Base-by-base conservation (phyloP, 148 eudicot species). In the Rhododendron henanense region DNA sequence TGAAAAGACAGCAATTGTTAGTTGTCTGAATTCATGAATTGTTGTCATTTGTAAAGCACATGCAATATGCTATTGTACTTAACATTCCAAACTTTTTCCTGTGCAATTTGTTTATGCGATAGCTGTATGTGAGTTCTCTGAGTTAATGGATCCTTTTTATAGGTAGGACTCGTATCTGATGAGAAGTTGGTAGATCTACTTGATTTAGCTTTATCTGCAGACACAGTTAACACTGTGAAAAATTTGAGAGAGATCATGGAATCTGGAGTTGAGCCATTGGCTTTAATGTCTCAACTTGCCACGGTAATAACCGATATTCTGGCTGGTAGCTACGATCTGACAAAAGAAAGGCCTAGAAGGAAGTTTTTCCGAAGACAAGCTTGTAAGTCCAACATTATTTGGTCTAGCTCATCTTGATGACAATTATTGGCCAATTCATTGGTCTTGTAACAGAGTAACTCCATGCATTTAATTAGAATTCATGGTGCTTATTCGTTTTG, bases 221-320 rank as follows among this genome's bases (percentile, higher is more conserved):
- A 97, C 90, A 97, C 98, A 50, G 93, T 97, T 57, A 95, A 93
- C 81, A 97, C 98, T 28, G 98, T 97, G 81, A 97, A 95, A 85
- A 93, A 92, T 90, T 90, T 95, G 82, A 94, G 99, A 88, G 98
- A 97, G 85, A 92, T 97, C 57, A 95, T 93, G 96, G 98, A 94
- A 91, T 93, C 95, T 86, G 99, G 98, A 55, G 98, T 93, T 83
- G 99, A 97, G 89, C 98, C 99, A 81, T 87, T 97, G 85, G 93
- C 98, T 55, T 90, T 97, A 90, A 94, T 97, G 98, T 95, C 99
- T 44, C 99, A 97, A 88, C 93, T 96, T 89, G 99, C 99, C 78
- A 95, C 99, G 47, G 94, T 94, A 45, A 93, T 97, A 81, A 97
- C 99, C 44, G 98, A 97, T 91, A 91, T 97, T 84, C 96, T 97